A percentile compares a stretch with the other conserved stretches of the same genome.
These are phyloP conservation scores for Capsicum rhomboideum DNA, from an alignment of 257 asterid genomes.

Conservation along the genomic window DNA sequence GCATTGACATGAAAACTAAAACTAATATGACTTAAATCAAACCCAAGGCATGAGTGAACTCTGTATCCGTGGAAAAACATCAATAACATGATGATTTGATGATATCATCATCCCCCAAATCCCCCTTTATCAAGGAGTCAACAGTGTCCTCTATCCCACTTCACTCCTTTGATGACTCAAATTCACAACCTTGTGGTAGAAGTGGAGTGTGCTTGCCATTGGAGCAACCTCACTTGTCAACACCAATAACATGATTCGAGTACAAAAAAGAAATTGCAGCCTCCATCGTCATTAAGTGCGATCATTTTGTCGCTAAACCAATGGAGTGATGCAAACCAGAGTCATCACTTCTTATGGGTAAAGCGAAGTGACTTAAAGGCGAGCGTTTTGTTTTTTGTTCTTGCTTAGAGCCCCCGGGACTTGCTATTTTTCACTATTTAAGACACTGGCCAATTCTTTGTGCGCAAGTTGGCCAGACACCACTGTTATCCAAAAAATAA, in stretches of 20 bases:
- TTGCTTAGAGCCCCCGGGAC: no score
- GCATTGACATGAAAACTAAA: background rate
- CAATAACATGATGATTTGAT: background rate
- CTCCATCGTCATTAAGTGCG: background rate
- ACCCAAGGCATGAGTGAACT: background rate
- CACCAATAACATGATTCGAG: background rate
- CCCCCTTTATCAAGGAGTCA: background rate
- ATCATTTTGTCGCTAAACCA: background rate
- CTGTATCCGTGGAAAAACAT: background rate
- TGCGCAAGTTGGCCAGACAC: background rate
- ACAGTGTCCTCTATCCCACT: background rate
- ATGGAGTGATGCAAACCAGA: background rate
- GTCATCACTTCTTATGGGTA: background rate
- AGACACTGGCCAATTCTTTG: background rate
- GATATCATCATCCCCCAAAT: background rate
- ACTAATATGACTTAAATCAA: background rate
- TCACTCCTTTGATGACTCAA: background rate
- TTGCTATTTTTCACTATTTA: background rate
- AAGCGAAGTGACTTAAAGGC: background rate
- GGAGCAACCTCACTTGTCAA: background rate
- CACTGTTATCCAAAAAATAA: background rate
- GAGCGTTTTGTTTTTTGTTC: background rate
- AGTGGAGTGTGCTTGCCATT: background rate
- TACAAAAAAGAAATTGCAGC: background rate
- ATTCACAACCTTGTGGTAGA: background rate